A percentile compares a stretch with the other conserved stretches of the same genome.
Conservation (phyloP, 345 rosid species). For the Euphorbia tirucalli region DNA sequence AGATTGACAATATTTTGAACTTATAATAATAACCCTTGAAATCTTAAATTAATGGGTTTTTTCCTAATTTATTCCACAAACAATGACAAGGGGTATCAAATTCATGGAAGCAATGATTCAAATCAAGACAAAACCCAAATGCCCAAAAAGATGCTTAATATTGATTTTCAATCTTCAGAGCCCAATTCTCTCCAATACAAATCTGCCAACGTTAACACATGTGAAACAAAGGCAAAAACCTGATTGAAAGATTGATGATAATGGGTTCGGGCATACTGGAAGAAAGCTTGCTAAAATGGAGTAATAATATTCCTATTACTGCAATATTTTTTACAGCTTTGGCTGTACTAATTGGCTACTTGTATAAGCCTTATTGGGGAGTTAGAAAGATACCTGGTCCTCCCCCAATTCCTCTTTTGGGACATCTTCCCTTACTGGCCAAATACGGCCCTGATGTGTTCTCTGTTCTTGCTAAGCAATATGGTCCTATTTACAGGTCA, state of each 20-base stretch:
- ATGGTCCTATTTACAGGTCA: constrained; percentile 92
- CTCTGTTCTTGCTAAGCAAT: constrained; percentile 68
- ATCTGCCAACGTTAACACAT: too few relatives aligned
- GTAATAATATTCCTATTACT: too few relatives aligned
- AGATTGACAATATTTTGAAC: too few relatives aligned
- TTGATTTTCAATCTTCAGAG: too few relatives aligned
- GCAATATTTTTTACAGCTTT: constrained; percentile 20
- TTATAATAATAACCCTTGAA: too few relatives aligned
- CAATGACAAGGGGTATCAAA: neutral
- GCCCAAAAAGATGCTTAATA: too few relatives aligned
- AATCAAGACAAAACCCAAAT: constrained; percentile 27
- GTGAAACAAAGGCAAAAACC: too few relatives aligned
- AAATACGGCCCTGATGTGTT: constrained; percentile 80
- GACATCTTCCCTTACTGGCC: constrained; percentile 87
- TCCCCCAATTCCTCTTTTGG: constrained; percentile 25
- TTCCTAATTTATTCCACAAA: neutral
- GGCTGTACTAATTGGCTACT: constrained; percentile 38
- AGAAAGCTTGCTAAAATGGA: constrained; percentile 1
- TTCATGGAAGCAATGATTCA: constrained; percentile 8
- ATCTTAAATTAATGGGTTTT: neutral
- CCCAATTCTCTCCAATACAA: too few relatives aligned
- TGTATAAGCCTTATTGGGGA: constrained; percentile 41
- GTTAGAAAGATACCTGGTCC: constrained; percentile 32
- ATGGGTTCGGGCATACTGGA: constrained; percentile 11
- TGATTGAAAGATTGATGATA: neutral